Base-by-base conservation (phyloP, 345 rosid genomes). In the Arabis alpina region DNA sequence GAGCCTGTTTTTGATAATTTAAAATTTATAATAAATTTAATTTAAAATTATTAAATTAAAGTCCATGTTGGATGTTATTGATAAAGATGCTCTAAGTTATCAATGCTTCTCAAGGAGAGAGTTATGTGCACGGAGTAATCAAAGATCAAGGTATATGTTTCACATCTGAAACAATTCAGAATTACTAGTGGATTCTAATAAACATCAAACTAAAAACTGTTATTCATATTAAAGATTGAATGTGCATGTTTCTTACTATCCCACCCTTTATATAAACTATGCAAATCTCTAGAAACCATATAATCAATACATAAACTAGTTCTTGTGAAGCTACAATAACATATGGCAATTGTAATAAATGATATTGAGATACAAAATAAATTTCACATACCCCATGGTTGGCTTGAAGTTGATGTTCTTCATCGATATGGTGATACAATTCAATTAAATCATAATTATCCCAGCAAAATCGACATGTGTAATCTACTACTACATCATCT, bases 371-470 rank as follows among this genome's bases (percentile, higher is more conserved):
- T 4, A 28, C 7, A 65, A 61, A 9, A 39, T 47, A 49, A 48
- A 34, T 16, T 43, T 45, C 12, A 61, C 66, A 69, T 55, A 76
- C 79, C 61, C 79, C 79, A 69, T 76, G 13, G 19, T 52, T 34
- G 34, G 40, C 77, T 59, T 74, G 67, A 59, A 58, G 66, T 3
- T 58, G 39, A 59, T 74, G 77, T 60, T 74, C 77, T 11, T 74
- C 72, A 6, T 66, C 61, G 4, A 74, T 74, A 32, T 74, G 77
- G 19, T 66, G 62, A 74, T 67, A 66, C 61, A 74, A 59, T 23
- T 74, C 77, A 51, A 74, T 8, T 8, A 76, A 69, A 11, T 76
- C 79, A 70, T 55, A 70, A 40, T 70, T 71, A 49, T 70, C 71
- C 4, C 60, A 49, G 55, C 75, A 76, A 56, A 63, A 76, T 10